Evolutionary conservation across 1,139 yeast genomes (phyloP), one percentile per base, ranked within the genome.

Genomic region (Spathaspora sp.): DNA sequence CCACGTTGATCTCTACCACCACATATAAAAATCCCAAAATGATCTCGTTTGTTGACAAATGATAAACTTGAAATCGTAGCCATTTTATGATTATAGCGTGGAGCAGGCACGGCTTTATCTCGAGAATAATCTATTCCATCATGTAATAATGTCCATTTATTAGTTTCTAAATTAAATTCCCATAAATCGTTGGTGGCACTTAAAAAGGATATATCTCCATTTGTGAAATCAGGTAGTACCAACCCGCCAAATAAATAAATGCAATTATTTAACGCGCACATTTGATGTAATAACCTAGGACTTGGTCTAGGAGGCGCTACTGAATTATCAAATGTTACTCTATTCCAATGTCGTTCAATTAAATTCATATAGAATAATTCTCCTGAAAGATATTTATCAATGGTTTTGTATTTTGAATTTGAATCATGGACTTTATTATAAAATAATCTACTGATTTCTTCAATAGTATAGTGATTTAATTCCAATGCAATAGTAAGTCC

Each of bases 231-330:
- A 2, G 60, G 58, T 17, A 73, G 55, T 0, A 63, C 58, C 27
- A 86, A 60, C 0, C 95, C 95, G 16, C 93, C 93, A 57, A 77
- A 81, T 2, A 84, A 55, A 56, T 76, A 85, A 2, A 85, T 55
- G 34, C 75, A 70, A 43, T 78, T 75, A 37, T 75, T 76, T 41
- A 71, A 62, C 33, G 76, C 76, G 24, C 78, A 64, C 43, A 84
- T 63, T 11, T 86, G 78, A 53, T 84, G 90, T 58, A 72, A 82
- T 46, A 85, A 61, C 43, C 93, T 67, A 7, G 87, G 81, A 7
- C 55, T 52, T 0, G 89, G 86, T 42, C 62, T 63, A 11, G 57
- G 56, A 4, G 48, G 47, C n/a, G 43, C 16, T 9, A 8, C n/a
- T 7, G 39, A 29, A 15, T 15, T 26, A 3, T 43, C 47, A 18